phyloP scores from a whole-genome alignment of 2,329 filamentous ascomycete genomes.

The Sclerotiophoma versabilis region DNA sequence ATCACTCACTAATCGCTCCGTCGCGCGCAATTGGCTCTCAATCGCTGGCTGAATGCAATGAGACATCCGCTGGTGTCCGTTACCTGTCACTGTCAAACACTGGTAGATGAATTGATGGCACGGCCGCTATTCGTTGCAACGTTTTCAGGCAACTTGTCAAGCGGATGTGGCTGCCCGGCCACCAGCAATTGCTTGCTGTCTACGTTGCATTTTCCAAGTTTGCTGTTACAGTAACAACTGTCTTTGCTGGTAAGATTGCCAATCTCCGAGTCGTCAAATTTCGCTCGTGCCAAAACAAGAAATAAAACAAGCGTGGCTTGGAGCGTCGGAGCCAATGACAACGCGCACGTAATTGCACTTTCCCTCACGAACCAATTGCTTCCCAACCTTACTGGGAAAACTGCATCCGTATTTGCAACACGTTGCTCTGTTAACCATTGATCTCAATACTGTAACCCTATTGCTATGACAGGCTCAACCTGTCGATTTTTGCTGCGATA shows the following conservation, averaged over 20 bases:
- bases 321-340: slow-evolving; percentile 10
- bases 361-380: slow-evolving; percentile 1
- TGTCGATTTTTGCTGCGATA: slow-evolving; percentile 5
- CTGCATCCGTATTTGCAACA: neutral
- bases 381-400: neutral
- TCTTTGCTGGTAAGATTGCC: slow-evolving; percentile 13
- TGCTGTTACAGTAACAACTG: neutral
- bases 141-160: slow-evolving; percentile 8
- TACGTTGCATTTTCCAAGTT: slow-evolving; percentile 9
- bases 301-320: slow-evolving; percentile 7
- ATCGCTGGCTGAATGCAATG: neutral
- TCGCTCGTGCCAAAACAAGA: slow-evolving; percentile 17
- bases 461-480: slow-evolving; percentile 8
- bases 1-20: neutral
- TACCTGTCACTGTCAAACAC: slow-evolving; percentile 16
- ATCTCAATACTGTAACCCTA: slow-evolving; percentile 4
- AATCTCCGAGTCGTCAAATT: slow-evolving; percentile 13
- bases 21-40: slow-evolving; percentile 2
- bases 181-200: slow-evolving; percentile 6
- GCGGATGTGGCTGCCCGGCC: slow-evolving; percentile 5
- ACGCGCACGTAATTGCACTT: neutral
- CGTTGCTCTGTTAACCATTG: neutral
- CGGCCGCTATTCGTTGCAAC: slow-evolving; percentile 9
- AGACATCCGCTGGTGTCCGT: slow-evolving; percentile 12
- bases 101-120: slow-evolving; percentile 13